These are phyloP conservation scores for Starmerella cellae DNA, from an alignment of 805 yeast species.

Conservation along the genomic window DNA sequence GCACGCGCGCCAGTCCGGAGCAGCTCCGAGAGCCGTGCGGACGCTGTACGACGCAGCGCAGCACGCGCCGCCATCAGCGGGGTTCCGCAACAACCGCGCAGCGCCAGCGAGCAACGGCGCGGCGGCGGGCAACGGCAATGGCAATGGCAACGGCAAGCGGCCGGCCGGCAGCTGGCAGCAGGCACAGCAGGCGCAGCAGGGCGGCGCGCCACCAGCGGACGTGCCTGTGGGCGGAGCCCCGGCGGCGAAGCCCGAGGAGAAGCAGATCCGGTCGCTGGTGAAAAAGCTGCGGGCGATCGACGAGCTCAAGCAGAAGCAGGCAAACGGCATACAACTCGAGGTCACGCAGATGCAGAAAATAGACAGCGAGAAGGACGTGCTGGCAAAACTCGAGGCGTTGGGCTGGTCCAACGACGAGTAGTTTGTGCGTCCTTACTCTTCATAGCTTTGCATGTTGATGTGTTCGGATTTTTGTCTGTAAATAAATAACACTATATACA, in stretches of 20 bases:
- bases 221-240: constrained; percentile 40
- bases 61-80: constrained; percentile 1
- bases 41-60: constrained; percentile 21
- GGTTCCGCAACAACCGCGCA: background rate
- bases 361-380: constrained; percentile 68
- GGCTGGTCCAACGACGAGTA: constrained; percentile 44
- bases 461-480: background rate
- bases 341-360: constrained; percentile 87
- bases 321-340: constrained; percentile 71
- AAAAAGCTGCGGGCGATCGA: constrained; percentile 95
- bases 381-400: constrained; percentile 55
- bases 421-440: too few species aligned
- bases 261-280: constrained; percentile 76
- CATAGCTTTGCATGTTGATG: background rate
- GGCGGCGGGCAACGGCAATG: too few species aligned
- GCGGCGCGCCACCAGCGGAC: background rate
- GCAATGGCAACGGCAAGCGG: background rate
- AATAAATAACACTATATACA: too few species aligned
- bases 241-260: constrained; percentile 54
- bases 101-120: background rate
- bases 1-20: constrained; percentile 51
- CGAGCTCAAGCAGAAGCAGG: constrained; percentile 71
- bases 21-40: constrained; percentile 25
- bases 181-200: constrained; percentile 1
- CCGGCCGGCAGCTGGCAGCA: background rate